Conservation (phyloP, 495 filamentous ascomycete species). For the Articulospora tetracladia region DNA sequence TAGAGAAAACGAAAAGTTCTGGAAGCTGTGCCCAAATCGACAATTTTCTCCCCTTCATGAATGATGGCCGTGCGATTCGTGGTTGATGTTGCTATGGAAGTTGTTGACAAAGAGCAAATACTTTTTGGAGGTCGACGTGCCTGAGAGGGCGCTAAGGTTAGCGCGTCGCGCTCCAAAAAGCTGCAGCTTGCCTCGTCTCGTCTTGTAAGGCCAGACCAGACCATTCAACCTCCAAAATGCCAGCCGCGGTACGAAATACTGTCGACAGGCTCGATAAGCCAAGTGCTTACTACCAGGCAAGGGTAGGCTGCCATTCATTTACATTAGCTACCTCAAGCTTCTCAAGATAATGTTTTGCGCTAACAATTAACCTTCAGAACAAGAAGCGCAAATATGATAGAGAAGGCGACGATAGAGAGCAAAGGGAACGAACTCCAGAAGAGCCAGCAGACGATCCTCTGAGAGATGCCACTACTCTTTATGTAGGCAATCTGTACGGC, state of each 20-base stretch:
- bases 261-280: slow-evolving; percentile 86
- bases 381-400: slow-evolving; percentile 59
- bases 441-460: slow-evolving; percentile 67
- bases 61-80: not conserved
- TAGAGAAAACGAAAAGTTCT: slow-evolving; percentile 2
- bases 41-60: slow-evolving; percentile 9
- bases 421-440: slow-evolving; percentile 41
- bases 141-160: slow-evolving; percentile 12
- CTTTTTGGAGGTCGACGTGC: slow-evolving; percentile 16
- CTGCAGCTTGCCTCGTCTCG: slow-evolving; percentile 7
- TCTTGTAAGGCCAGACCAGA: slow-evolving; percentile 4
- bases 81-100: slow-evolving; percentile 4
- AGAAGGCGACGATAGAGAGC: slow-evolving; percentile 48
- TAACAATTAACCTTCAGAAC: slow-evolving; percentile 28
- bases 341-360: slow-evolving; percentile 3
- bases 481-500: slow-evolving; percentile 91
- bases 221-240: slow-evolving; percentile 22
- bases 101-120: slow-evolving; percentile 16
- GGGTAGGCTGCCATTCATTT: slow-evolving; percentile 45
- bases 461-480: slow-evolving; percentile 87
- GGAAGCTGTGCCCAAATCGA: slow-evolving; percentile 5
- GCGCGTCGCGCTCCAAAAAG: slow-evolving; percentile 5
- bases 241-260: slow-evolving; percentile 47
- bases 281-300: slow-evolving; percentile 79
- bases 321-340: not conserved